Conservation (phyloP, 257 asterid species). For the Lantana camara region DNA sequence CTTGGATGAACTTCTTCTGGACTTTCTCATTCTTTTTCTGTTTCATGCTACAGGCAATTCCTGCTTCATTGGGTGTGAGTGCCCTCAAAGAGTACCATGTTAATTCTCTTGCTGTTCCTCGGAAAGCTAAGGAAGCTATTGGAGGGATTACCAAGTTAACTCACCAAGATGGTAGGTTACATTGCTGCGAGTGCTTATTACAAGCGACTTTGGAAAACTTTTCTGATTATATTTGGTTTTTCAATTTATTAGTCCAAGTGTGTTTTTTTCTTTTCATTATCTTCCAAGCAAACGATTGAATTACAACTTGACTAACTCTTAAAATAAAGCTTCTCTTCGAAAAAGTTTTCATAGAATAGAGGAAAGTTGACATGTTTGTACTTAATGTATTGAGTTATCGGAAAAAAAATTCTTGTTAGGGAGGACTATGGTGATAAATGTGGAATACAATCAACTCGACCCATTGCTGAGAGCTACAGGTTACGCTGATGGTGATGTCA, state of each 20-base stretch:
- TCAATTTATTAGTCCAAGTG: constrained; percentile 11
- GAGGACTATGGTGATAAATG: constrained; percentile 97
- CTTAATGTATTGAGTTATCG: constrained; percentile 14
- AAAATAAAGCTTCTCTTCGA: neutral
- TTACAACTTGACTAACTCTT: constrained; percentile 7
- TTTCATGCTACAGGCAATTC: constrained; percentile 68
- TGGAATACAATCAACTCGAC: constrained; percentile 99
- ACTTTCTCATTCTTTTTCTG: constrained; percentile 14
- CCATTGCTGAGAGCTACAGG: constrained; percentile 96
- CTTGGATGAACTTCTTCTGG: neutral
- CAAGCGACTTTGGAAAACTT: constrained; percentile 7
- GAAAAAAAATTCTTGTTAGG: constrained; percentile 49
- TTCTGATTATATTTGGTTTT: constrained; percentile 8
- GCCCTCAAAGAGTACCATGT: constrained; percentile 82
- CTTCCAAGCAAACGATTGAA: constrained; percentile 9
- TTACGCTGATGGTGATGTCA: constrained; percentile 91
- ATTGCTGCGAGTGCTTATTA: constrained; percentile 11
- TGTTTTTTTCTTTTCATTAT: neutral
- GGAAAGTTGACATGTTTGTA: neutral
- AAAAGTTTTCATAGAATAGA: neutral
- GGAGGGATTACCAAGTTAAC: constrained; percentile 95
- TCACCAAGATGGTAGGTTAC: constrained; percentile 78
- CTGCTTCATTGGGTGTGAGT: constrained; percentile 95
- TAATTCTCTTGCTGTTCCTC: constrained; percentile 97
- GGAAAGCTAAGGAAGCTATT: constrained; percentile 99